Percentiles rank a stretch among this genome's conserved stretches.
Evolutionary conservation across 1,284 basidiomycete species (phyloP).

Genomic region (Pterulicium gracile): DNA sequence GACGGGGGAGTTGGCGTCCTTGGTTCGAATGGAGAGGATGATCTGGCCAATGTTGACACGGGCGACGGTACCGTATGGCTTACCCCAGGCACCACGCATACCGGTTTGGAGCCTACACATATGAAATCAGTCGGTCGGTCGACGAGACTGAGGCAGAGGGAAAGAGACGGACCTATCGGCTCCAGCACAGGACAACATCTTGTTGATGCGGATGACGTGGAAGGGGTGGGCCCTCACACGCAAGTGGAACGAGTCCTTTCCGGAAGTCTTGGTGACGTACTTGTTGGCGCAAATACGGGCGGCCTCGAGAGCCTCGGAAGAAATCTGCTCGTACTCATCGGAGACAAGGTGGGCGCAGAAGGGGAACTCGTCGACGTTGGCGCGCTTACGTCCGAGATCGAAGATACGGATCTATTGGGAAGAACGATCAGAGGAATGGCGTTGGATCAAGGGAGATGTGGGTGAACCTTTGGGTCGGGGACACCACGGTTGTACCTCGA

Average conservation of each 20-base stretch:
- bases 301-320: constrained; percentile 93
- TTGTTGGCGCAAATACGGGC: constrained; percentile 99
- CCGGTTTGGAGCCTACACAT: constrained; percentile 81
- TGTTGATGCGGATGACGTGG: constrained; percentile 99
- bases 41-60: constrained; percentile 97
- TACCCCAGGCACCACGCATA: constrained; percentile 99
- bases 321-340: constrained; percentile 97
- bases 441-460: constrained; percentile 7
- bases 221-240: constrained; percentile 96
- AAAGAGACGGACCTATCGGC: constrained; percentile 72
- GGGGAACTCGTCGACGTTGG: constrained; percentile 95
- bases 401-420: constrained; percentile 87
- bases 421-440: constrained; percentile 2
- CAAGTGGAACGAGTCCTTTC: constrained; percentile 99
- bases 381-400: constrained; percentile 92
- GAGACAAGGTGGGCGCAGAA: constrained; percentile 95
- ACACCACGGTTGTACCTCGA: constrained; percentile 98
- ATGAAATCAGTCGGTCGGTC: not conserved
- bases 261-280: constrained; percentile 96
- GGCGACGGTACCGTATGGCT: constrained; percentile 93
- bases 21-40: constrained; percentile 91
- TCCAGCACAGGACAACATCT: constrained; percentile 99
- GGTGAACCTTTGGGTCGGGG: constrained; percentile 75
- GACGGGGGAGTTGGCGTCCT: constrained; percentile 80
- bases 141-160: not conserved